phyloP scores from a whole-genome alignment of 2,329 filamentous ascomycete species.

The Sphaceloma murrayae region DNA sequence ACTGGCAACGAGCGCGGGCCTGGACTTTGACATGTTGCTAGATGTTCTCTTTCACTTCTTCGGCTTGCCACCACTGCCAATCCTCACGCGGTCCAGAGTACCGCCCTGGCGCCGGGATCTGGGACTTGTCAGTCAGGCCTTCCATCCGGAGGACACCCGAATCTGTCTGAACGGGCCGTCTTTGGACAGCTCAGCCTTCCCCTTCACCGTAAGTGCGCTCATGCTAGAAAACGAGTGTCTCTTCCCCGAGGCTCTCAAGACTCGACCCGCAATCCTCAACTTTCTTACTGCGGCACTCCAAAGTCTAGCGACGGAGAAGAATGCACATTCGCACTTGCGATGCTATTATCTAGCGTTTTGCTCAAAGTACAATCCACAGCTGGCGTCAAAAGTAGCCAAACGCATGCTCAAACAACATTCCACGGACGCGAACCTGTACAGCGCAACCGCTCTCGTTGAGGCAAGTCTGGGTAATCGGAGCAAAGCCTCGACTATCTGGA shows the following conservation, averaged over 20 bases:
- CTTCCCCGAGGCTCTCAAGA: not conserved
- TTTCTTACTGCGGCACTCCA: constrained; percentile 36
- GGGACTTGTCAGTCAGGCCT: no score
- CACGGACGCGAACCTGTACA: constrained; percentile 60
- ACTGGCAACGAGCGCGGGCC: constrained; percentile 32
- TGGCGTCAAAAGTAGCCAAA: constrained; percentile 62
- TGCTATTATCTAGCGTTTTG: constrained; percentile 52
- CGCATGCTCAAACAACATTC: constrained; percentile 58
- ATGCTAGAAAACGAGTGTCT: no score
- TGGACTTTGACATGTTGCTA: constrained; percentile 44
- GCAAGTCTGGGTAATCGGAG: constrained; percentile 46
- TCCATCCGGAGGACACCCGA: no score
- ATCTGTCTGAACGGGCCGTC: no score
- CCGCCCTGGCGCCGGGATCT: not conserved
- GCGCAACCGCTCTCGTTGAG: constrained; percentile 69
- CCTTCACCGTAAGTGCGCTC: no score
- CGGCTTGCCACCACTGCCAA: constrained; percentile 42
- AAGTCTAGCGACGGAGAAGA: constrained; percentile 58
- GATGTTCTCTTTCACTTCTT: constrained; percentile 52
- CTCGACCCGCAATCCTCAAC: constrained; percentile 52
- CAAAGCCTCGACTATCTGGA: constrained; percentile 55
- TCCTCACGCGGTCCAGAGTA: constrained; percentile 25
- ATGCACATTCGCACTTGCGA: no score
- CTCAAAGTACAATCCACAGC: constrained; percentile 41
- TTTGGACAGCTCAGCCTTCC: no score